A percentile compares a stretch with the other conserved stretches of the same genome.
Evolutionary conservation across 2,329 filamentous ascomycete genomes (phyloP).

Genomic region (Colletotrichum sp.): DNA sequence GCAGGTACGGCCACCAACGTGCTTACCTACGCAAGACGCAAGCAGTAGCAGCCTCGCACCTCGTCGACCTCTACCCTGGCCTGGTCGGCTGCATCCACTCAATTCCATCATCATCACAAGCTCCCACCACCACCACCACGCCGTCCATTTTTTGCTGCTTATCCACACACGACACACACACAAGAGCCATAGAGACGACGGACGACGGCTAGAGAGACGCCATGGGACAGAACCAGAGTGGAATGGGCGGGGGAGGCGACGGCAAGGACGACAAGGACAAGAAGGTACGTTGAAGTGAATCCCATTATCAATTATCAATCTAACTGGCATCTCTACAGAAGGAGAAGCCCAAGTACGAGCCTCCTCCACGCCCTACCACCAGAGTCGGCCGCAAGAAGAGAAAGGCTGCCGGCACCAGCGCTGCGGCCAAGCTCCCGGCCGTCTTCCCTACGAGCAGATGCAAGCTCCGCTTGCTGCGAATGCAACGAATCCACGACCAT

Average conservation of each 20-base stretch:
- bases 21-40: slow-evolving; percentile 17
- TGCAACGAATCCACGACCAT: slow-evolving; percentile 99
- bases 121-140: neutral
- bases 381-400: slow-evolving; percentile 98
- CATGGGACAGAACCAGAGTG: slow-evolving; percentile 82
- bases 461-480: slow-evolving; percentile 94
- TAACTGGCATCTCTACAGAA: slow-evolving; percentile 63
- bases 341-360: slow-evolving; percentile 99
- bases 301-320: neutral
- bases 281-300: slow-evolving; percentile 65
- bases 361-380: slow-evolving; percentile 94
- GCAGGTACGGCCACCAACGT: neutral
- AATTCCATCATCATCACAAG: slow-evolving; percentile 16
- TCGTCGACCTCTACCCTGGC: slow-evolving; percentile 26
- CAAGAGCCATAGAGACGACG: neutral
- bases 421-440: slow-evolving; percentile 91
- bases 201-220: slow-evolving; percentile 50
- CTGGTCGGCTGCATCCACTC: slow-evolving; percentile 25
- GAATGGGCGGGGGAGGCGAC: slow-evolving; percentile 79
- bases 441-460: slow-evolving; percentile 96
- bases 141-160: neutral
- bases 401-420: slow-evolving; percentile 90
- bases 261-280: slow-evolving; percentile 89
- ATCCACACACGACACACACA: neutral
- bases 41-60: slow-evolving; percentile 18